Conservation (phyloP, 345 rosid species). For the Anacardium occidentale region DNA sequence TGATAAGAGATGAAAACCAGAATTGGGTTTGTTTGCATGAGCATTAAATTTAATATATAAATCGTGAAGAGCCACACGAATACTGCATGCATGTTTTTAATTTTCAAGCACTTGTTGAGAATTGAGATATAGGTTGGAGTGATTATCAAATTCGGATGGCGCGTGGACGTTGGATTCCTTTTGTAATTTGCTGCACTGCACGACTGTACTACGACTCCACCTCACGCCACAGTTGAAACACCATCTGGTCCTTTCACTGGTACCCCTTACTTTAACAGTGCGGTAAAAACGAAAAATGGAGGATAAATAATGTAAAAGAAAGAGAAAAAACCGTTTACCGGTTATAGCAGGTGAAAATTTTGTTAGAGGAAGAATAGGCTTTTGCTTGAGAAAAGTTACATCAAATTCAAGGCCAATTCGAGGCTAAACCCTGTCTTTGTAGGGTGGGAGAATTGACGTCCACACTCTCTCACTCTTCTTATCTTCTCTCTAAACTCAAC, state of each 20-base stretch:
- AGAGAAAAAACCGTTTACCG: constrained; percentile 11
- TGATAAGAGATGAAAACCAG: too few relatives aligned
- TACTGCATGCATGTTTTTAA: too few relatives aligned
- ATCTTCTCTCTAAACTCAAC: constrained; percentile 23
- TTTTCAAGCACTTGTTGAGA: too few relatives aligned
- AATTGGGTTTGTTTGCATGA: too few relatives aligned
- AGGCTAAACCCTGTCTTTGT: constrained; percentile 7
- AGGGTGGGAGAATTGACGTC: constrained; percentile 29
- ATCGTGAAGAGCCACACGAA: too few relatives aligned
- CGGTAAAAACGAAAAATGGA: constrained; percentile 3
- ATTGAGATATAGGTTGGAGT: neutral
- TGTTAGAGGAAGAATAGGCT: neutral
- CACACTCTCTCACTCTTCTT: constrained; percentile 40
- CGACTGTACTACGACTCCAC: constrained; percentile 22
- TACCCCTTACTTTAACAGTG: constrained; percentile 19
- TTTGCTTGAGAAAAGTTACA: constrained; percentile 16
- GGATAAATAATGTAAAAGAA: neutral
- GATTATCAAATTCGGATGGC: neutral
- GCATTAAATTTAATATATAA: too few relatives aligned
- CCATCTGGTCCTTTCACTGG: constrained; percentile 20
- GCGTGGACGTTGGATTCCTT: constrained; percentile 32
- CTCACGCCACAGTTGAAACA: constrained; percentile 24
- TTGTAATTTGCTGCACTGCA: constrained; percentile 21
- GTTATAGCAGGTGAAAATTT: constrained; percentile 15
- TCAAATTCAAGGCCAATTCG: neutral